Percentiles rank a stretch among this genome's conserved stretches.
Evolutionary conservation across 495 filamentous ascomycete species (phyloP).

Genomic region (Rhypophila decipiens): DNA sequence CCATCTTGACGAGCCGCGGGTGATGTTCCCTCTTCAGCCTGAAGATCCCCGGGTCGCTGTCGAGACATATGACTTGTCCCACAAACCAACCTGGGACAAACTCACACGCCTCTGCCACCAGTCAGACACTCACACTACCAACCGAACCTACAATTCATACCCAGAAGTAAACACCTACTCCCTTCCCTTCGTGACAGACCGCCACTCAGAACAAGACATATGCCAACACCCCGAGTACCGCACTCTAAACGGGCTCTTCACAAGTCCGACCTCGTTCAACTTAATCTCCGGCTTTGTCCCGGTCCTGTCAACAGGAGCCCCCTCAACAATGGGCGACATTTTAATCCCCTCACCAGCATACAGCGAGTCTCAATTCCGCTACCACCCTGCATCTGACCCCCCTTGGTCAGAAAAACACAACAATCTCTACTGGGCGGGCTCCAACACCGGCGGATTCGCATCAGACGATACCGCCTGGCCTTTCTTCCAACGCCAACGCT

Average conservation of each 20-base stretch:
- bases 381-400: conserved; percentile 27
- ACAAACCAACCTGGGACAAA: conserved; percentile 9
- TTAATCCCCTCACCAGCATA: conserved; percentile 32
- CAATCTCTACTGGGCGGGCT: conserved; percentile 60
- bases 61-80: conserved; percentile 4
- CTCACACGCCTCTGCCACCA: conserved; percentile 13
- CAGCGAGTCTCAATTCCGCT: conserved; percentile 22
- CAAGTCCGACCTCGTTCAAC: conserved; percentile 20
- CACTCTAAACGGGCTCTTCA: conserved; percentile 22
- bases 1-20: conserved; percentile 67
- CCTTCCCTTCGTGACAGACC: conserved; percentile 21
- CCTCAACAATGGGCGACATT: conserved; percentile 32
- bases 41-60: not conserved
- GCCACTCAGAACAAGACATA: conserved; percentile 11
- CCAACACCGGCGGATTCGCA: conserved; percentile 55
- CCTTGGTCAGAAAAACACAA: conserved; percentile 52
- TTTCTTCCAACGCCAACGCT: conserved; percentile 65
- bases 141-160: not conserved
- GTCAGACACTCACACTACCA: not conserved
- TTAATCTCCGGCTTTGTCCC: conserved; percentile 24
- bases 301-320: conserved; percentile 31
- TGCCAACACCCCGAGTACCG: conserved; percentile 24
- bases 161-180: conserved; percentile 11
- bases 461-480: conserved; percentile 57
- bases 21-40: conserved; percentile 50